Base-by-base conservation (phyloP, 208 protist genomes). In the Trypanosoma caninum region DNA sequence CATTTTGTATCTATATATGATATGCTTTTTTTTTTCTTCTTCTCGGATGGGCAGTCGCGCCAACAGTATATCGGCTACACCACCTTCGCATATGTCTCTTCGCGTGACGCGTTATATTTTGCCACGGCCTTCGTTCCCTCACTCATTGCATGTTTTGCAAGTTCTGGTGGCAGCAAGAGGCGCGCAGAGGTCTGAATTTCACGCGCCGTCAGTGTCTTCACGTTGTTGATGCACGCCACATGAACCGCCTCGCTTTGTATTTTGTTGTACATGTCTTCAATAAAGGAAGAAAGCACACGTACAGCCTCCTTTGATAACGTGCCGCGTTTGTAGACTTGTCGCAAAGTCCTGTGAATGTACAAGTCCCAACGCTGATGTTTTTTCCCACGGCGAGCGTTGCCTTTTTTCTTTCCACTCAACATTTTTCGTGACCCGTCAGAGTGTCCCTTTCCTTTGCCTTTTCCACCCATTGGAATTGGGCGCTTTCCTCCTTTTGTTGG, bases 111-210 rank as follows among this genome's bases (percentile, higher is more conserved):
- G 68, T 91, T 91, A 72, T 93, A 99, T 84, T 98, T 98, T 71
- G 94, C 97, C 8, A 99, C 97, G 10, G 98, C 98, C 89, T 99
- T 99, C 42, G 97, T 99, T 47, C 97, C 98, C 84, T 99, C 98
- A 42, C 95, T 98, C 76, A 99, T 98, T 56, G 98, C 98, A 65
- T 99, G 98, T 81, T 99, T 99, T 35, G 98, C 95, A 16, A 99
- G 86, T 77, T 99, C 97, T 62, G 97, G 97, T 48, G 98, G 96
- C 13, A 99, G 93, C 38, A 99, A 80, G 23, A 99, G 94, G 25
- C 98, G 94, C 22, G 98, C 98, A 30, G 98, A 98, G 18, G 98
- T 99, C 76, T 98, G 96, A 72, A 99, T 98, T 82, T 99, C 97
- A 33, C 97, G 84, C 11, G 97, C 97, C 1, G 94, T 95, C 58